These are phyloP conservation scores for Epithele typhae DNA, from an alignment of 768 basidiomycete genomes.

Conservation along the genomic window DNA sequence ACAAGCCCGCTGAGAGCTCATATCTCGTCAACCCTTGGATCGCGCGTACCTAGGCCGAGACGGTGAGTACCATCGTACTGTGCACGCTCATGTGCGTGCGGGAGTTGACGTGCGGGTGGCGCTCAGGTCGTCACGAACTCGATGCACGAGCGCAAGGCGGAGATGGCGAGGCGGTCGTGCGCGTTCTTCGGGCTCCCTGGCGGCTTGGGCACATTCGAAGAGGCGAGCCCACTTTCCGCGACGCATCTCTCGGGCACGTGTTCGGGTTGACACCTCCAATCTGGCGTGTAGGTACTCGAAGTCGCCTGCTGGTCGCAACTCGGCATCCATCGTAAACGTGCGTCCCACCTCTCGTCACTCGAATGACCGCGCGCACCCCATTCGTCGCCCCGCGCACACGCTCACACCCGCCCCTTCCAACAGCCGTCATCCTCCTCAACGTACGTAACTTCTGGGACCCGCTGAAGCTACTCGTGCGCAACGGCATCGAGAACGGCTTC, in stretches of 20 bases:
- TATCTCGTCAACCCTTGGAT: too few relatives aligned
- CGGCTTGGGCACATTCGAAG: constrained; percentile 94
- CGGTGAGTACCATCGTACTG: constrained; percentile 16
- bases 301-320: constrained; percentile 94
- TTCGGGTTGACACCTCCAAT: too few relatives aligned
- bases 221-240: constrained; percentile 41
- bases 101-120: too few relatives aligned
- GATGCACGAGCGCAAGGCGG: constrained; percentile 87
- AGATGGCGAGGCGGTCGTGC: constrained; percentile 78
- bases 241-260: background rate
- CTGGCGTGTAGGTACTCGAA: constrained; percentile 76
- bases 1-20: too few relatives aligned
- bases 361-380: background rate
- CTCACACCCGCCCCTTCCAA: background rate
- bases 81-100: background rate
- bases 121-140: constrained; percentile 67
- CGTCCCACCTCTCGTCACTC: constrained; percentile 17
- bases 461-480: constrained; percentile 68
- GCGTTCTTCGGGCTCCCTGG: constrained; percentile 91
- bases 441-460: constrained; percentile 81
- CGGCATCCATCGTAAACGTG: constrained; percentile 82
- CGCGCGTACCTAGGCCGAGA: constrained; percentile 27
- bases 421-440: constrained; percentile 86
- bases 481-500: constrained; percentile 67
- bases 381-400: background rate